phyloP scores from a whole-genome alignment of 2,329 filamentous ascomycete species.

The Acephala macrosclerotiorum region DNA sequence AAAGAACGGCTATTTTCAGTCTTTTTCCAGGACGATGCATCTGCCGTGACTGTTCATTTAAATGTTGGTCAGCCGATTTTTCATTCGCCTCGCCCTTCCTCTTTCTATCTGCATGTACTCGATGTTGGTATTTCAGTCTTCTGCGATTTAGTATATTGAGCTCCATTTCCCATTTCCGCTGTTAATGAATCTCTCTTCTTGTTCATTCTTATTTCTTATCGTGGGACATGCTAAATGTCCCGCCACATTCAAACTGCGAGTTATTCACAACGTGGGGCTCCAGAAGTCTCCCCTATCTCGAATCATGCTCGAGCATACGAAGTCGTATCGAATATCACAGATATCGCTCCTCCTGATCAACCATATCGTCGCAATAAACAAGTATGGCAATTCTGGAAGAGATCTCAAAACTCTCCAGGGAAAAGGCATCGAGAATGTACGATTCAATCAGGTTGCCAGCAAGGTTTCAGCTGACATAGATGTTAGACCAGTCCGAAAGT shows the following conservation, averaged over 20 bases:
- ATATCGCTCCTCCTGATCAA: background rate
- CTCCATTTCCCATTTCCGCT: background rate
- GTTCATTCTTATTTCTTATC: background rate
- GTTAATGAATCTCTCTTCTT: background rate
- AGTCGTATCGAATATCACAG: background rate
- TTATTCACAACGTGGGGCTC: background rate
- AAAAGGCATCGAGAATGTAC: too few relatives aligned
- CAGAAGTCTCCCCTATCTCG: background rate
- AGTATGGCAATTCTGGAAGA: background rate
- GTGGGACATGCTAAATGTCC: background rate
- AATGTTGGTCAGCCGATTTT: too few relatives aligned
- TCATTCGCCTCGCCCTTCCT: background rate
- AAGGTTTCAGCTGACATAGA: background rate
- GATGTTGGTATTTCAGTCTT: slow-evolving; percentile 21
- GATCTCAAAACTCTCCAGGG: background rate
- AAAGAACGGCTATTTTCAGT: too few relatives aligned
- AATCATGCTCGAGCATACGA: background rate
- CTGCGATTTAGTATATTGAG: background rate
- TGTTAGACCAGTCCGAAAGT: background rate
- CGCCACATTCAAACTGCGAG: background rate
- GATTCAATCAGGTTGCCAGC: too few relatives aligned
- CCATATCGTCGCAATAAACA: background rate
- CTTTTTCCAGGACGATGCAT: background rate
- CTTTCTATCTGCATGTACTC: background rate
- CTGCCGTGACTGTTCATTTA: background rate